Evolutionary conservation across 1,284 basidiomycete genomes (phyloP).

Genomic region (Golubevia pallescens): DNA sequence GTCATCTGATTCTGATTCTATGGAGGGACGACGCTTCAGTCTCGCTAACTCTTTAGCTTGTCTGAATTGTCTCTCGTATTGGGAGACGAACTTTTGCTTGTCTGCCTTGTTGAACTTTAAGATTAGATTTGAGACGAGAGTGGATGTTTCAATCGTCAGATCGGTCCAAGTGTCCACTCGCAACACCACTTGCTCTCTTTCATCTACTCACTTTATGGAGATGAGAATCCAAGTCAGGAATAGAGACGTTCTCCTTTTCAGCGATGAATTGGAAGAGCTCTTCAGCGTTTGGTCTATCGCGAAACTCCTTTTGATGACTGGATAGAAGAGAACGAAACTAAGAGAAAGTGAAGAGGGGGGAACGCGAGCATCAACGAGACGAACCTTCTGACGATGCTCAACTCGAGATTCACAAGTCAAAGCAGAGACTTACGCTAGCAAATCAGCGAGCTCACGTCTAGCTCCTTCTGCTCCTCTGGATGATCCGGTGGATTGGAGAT

Average conservation of each 20-base stretch:
- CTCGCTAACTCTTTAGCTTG: too few species aligned
- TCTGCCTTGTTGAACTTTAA: too few species aligned
- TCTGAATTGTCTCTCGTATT: too few species aligned
- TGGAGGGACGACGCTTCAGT: too few species aligned
- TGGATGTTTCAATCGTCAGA: too few species aligned
- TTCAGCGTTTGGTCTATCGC: background rate
- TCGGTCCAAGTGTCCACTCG: too few species aligned
- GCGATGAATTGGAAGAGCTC: background rate
- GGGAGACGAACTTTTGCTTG: too few species aligned
- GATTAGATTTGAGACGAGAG: too few species aligned
- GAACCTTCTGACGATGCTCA: background rate
- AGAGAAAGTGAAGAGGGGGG: background rate
- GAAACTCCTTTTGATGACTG: background rate
- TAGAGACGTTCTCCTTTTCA: background rate
- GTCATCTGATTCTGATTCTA: too few species aligned
- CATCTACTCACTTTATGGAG: background rate
- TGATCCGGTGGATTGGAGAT: background rate
- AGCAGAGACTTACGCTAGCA: background rate
- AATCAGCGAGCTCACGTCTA: background rate
- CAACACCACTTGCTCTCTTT: background rate
- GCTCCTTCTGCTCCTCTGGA: background rate
- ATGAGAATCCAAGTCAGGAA: background rate
- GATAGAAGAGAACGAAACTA: background rate
- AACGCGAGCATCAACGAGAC: background rate
- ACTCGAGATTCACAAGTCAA: background rate